Base-by-base conservation (phyloP, 441 rosid genomes). In the Populus tomentosa region DNA sequence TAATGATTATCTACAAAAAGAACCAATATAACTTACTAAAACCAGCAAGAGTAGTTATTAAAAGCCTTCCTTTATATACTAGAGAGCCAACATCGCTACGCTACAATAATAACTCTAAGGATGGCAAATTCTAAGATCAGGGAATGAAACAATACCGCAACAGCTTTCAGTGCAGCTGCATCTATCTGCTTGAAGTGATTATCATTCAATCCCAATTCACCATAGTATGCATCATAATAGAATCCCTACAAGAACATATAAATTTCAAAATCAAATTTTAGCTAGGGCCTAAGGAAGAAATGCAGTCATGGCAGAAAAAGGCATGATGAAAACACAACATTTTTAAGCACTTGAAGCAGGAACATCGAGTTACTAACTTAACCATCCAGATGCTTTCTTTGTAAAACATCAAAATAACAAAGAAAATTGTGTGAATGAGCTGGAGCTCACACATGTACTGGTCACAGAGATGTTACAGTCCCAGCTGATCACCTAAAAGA, bases 181-280 rank as follows among this genome's bases (percentile, higher is more conserved):
- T 90, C 91, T 70, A 95, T 95, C 73, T 84, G 79, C 80, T 89
- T 89, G 80, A 95, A 94, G 79, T 94, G 97, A 64, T 90, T 93
- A 10, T 92, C 98, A 71, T 91, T 97, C 82, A 97, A 82, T 28
- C 97, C 92, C 84, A 93, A 83, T 10, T 93, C 97, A 33, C 92
- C 95, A 81, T 97, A 97, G 88, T 86, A 91, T 65, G 90, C 99
- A 86, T 97, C 99, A 79, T 97, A 94, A 81, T 92, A 97, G 85
- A 97, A 97, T 63, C 99, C 99, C 98, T 97, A 88, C 72, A 83
- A 72, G 7, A n/a, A 53, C 40, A 63, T 46, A 18, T 28, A 14
- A 66, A n/a, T 70, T 10, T 53, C 61, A 75, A 8, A 23, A 70
- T 8, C 3, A 30, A 20, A 61, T n/a, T 23, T 61, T 61, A 21